Evolutionary conservation across 2,329 filamentous ascomycete genomes (phyloP).

Genomic region (Dothidotthia symphoricarpi): DNA sequence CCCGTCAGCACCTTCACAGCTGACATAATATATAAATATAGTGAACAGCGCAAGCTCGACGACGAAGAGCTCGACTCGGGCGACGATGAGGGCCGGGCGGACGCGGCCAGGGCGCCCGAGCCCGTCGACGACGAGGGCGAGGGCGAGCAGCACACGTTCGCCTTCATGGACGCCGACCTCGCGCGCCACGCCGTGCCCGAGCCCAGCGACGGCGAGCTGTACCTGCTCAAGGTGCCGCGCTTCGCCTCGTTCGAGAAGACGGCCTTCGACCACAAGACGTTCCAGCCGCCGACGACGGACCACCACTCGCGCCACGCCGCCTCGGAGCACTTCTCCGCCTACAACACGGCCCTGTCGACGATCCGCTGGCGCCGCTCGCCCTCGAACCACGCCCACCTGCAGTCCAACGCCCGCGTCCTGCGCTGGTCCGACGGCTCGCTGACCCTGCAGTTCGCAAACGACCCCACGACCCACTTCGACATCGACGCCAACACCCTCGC

Average conservation of each 20-base stretch:
- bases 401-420: slow-evolving; percentile 73
- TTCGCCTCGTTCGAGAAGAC: slow-evolving; percentile 70
- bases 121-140: slow-evolving; percentile 50
- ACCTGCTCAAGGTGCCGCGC: slow-evolving; percentile 67
- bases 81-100: slow-evolving; percentile 60
- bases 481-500: slow-evolving; percentile 69
- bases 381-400: slow-evolving; percentile 62
- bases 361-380: slow-evolving; percentile 69
- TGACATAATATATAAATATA: slow-evolving; percentile 25
- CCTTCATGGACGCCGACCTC: slow-evolving; percentile 62
- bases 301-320: slow-evolving; percentile 51
- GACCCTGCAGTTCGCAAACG: slow-evolving; percentile 70
- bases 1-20: slow-evolving; percentile 30
- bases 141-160: slow-evolving; percentile 56
- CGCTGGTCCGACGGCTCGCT: slow-evolving; percentile 78
- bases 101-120: slow-evolving; percentile 58
- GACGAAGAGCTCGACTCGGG: slow-evolving; percentile 64
- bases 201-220: slow-evolving; percentile 69
- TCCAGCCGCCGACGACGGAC: slow-evolving; percentile 61
- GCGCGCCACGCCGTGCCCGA: slow-evolving; percentile 70
- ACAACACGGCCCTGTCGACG: slow-evolving; percentile 64
- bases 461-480: slow-evolving; percentile 69
- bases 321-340: slow-evolving; percentile 56
- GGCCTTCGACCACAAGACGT: slow-evolving; percentile 65
- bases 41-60: slow-evolving; percentile 52